These are phyloP conservation scores for Gossypium thurberi DNA, from an alignment of 345 rosid species.

Conservation along the genomic window DNA sequence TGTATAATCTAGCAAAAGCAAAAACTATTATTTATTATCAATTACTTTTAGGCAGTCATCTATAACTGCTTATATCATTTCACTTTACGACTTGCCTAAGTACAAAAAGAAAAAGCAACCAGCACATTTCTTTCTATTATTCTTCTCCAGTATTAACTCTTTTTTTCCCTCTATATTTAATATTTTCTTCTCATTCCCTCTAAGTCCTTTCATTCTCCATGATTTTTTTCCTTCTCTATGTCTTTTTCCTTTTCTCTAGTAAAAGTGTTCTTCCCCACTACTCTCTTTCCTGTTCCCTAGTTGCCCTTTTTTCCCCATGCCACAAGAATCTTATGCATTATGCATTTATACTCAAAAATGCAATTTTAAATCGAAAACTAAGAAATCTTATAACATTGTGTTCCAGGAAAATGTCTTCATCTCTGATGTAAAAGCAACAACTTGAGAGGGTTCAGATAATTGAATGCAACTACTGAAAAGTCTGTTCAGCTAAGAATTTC, in stretches of 20 bases:
- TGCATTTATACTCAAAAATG: not conserved
- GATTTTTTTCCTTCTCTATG: not conserved
- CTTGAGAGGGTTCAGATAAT: not conserved
- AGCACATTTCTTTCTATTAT: not conserved
- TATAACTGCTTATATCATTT: not conserved
- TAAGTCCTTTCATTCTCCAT: not conserved
- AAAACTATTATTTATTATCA: not conserved
- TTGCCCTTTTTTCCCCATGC: not conserved
- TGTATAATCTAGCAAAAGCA: not conserved
- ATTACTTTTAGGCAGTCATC: constrained; percentile 4
- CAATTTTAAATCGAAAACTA: not conserved
- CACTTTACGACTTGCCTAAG: not conserved
- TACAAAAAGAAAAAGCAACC: not conserved
- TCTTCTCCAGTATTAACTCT: not conserved
- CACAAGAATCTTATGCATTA: not conserved
- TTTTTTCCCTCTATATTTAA: not conserved
- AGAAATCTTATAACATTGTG: not conserved
- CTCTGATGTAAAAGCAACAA: not conserved
- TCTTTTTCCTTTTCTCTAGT: not conserved
- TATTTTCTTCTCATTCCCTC: not conserved
- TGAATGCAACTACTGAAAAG: not conserved
- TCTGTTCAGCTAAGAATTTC: not conserved
- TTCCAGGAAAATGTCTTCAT: not conserved
- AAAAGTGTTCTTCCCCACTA: not conserved
- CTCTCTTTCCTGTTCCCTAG: not conserved